Evolutionary conservation across 768 basidiomycete genomes (phyloP), one percentile per base, ranked within the genome.

Genomic region (Leccinum longicurvipes): DNA sequence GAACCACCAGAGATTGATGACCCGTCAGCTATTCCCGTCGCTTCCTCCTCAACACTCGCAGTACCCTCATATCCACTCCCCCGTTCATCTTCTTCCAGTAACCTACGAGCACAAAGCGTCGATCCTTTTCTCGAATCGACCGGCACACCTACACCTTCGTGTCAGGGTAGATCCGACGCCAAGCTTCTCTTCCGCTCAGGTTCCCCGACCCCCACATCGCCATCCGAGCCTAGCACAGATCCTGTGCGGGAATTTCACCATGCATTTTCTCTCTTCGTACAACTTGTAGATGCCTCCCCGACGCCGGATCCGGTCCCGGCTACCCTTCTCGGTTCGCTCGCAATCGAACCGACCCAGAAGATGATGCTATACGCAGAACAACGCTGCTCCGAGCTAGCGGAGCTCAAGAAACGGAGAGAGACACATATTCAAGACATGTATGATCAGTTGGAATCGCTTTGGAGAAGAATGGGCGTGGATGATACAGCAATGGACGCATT

Each of bases 341-440:
- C 82, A 31, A 84, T 95, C 9, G 86, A 91, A 47, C 94, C 95
- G 0, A 89, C 86, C 0, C 80, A 77, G 17, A 84, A 80, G 14
- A 79, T 97, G n/a, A 68, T 95, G 27, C 63, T 76, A 8, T 93
- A 93, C 85, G 86, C 89, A 0, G 76, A 81, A 28, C 72, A 74
- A 17, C 74, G 84, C 54, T 79, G 78, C 50, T 56, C 74, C 5
- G 78, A 84, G 50, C 79, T 97, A 53, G 84, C 86, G 56, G 85
- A 89, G 14, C 76, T 84, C 50, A 93, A 93, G 72, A 79, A 80
- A 34, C 74, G 80, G 28, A 80, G 94, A 12, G 93, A 96, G 64
- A 74, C 82, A 1, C 84, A 87, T 60, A 98, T 99, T 28, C 96
- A 99, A 69, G 81, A 86, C 0, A 87, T 98, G 78, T 99, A 94